Evolutionary conservation across 208 protist species (phyloP), one percentile per base, ranked within the genome.

Genomic region (Crithidia expoeki): DNA sequence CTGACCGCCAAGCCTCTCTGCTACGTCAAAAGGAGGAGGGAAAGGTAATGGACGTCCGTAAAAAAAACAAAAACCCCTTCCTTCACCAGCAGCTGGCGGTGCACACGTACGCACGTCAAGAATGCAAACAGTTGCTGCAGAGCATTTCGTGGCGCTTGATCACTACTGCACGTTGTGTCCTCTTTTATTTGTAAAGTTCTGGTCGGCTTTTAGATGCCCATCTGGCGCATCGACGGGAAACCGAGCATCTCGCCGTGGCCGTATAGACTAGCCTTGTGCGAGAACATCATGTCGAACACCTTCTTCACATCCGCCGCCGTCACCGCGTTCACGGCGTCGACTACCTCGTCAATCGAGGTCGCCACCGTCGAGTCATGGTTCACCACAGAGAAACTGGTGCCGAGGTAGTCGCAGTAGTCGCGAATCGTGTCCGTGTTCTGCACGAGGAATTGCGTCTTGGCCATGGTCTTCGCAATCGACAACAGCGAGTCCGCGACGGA

Each of bases 321-420:
- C 40, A 93, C 81, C 12, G 67, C 57, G 53, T 84, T 70, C 60
- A 96, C 81, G 30, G 88, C 86, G 19, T 84, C 81, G 19, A 90
- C 52, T 21, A 96, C 73, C 57, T 91, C 88, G 44, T 86, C 83
- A 12, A 87, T 51, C 47, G 49, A 73, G 27, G 72, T 76, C 30
- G 79, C 65, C 16, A 78, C 53, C 49, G 76, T 91, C 5, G 80
- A 82, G 19, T 66, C 56, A 32, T 49, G 44, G 57, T 56, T 59
- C 17, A 78, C 77, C 10, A 88, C 16, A n/a, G 75, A 46, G 51
- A 96, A 72, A 59, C 79, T 85, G 46, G 88, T 95, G 47, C 88
- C 89, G 74, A 96, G 81, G 79, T 89, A 94, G 72, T 96, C 92
- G 76, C 86, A 93, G 73, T 94, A 89, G 80, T 93, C 88, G 52